Conservation (phyloP, 2,329 filamentous ascomycete genomes). For the Fusarium avenaceum region DNA sequence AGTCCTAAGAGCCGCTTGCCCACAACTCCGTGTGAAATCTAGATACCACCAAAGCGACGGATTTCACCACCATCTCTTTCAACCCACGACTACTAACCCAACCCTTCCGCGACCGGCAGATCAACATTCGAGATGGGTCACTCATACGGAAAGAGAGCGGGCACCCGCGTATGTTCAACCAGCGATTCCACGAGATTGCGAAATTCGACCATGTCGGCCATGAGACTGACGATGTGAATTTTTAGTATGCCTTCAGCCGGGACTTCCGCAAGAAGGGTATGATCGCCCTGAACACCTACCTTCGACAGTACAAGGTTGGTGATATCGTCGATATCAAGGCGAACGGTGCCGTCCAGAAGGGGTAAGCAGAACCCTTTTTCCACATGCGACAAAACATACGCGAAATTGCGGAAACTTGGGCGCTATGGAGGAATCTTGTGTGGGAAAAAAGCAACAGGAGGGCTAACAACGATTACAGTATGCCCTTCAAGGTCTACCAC, state of each 20-base stretch:
- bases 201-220: conserved; percentile 47
- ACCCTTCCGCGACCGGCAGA: conserved; percentile 55
- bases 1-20: conserved; percentile 54
- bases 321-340: conserved; percentile 99
- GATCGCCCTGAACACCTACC: conserved; percentile 94
- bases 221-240: conserved; percentile 47
- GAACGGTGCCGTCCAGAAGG: conserved; percentile 98
- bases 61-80: conserved; percentile 53
- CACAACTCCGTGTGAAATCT: conserved; percentile 58
- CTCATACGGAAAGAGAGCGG: conserved; percentile 86
- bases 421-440: conserved; percentile 23
- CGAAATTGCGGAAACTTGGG: conserved; percentile 33
- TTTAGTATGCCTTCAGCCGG: conserved; percentile 89
- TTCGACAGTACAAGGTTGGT: conserved; percentile 95
- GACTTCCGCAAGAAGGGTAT: conserved; percentile 95
- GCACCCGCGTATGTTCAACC: conserved; percentile 78
- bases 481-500: conserved; percentile 99
- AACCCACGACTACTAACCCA: conserved; percentile 61
- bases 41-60: conserved; percentile 52
- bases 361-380: conserved; percentile 69
- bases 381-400: conserved; percentile 35
- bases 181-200: conserved; percentile 26
- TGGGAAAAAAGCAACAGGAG: conserved; percentile 15
- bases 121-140: conserved; percentile 82
- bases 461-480: conserved; percentile 70